Percentiles rank a stretch among this genome's conserved stretches.
These are phyloP conservation scores for Chaetomium fimeti DNA, from an alignment of 495 filamentous ascomycete genomes.

Conservation along the genomic window DNA sequence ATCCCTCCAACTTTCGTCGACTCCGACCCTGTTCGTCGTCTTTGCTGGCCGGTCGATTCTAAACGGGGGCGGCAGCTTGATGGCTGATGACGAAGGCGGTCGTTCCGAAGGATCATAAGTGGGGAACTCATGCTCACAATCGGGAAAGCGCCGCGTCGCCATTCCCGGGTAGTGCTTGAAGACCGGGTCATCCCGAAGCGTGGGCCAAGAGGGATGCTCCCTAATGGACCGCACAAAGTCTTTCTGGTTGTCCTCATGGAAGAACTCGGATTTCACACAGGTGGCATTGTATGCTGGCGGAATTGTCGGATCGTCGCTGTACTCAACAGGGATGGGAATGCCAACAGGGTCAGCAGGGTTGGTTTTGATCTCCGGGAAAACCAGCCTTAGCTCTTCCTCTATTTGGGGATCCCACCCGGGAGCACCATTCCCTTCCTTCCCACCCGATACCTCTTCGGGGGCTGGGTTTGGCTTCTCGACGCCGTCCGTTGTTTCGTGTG, in stretches of 20 bases:
- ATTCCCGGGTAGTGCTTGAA: constrained; percentile 42
- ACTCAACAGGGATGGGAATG: constrained; percentile 42
- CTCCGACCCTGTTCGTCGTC: background rate
- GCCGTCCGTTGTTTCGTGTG: background rate
- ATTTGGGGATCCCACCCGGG: constrained; percentile 39
- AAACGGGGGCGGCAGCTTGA: constrained; percentile 33
- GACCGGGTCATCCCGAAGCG: constrained; percentile 47
- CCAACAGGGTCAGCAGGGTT: constrained; percentile 46
- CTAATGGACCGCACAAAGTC: constrained; percentile 47
- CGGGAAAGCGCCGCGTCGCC: constrained; percentile 29
- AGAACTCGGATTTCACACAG: constrained; percentile 49
- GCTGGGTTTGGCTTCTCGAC: constrained; percentile 2
- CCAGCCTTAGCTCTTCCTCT: constrained; percentile 42
- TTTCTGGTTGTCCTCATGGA: constrained; percentile 46
- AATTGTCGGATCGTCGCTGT: constrained; percentile 46
- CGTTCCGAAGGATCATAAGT: constrained; percentile 26
- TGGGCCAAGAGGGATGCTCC: constrained; percentile 44
- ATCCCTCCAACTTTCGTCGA: background rate
- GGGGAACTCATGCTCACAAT: constrained; percentile 27
- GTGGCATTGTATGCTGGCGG: constrained; percentile 46
- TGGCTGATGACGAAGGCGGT: constrained; percentile 28
- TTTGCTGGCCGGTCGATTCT: constrained; percentile 17
- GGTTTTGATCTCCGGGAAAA: constrained; percentile 39
- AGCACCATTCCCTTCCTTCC: constrained; percentile 20
- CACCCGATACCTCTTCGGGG: constrained; percentile 6